A percentile compares a stretch with the other conserved stretches of the same genome.
phyloP scores from a whole-genome alignment of 2,329 filamentous ascomycete genomes.

The Fusarium nodosum region DNA sequence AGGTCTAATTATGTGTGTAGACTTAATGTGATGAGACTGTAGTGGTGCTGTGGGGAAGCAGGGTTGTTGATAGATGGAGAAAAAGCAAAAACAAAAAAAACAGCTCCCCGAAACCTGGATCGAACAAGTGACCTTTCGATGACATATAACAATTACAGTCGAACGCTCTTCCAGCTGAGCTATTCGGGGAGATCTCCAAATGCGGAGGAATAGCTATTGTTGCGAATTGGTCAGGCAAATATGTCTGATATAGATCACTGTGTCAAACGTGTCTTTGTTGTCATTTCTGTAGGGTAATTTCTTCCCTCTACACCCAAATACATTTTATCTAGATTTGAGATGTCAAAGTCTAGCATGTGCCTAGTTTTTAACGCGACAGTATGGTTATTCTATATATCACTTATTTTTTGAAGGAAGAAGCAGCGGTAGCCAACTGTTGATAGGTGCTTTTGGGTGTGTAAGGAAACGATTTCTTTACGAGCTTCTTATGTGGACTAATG shows the following conservation, averaged over 20 bases:
- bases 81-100: conserved; percentile 2
- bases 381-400: no score
- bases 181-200: conserved; percentile 32
- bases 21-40: not conserved
- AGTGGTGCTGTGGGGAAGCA: not conserved
- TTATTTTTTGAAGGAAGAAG: no score
- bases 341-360: no score
- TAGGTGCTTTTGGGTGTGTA: no score
- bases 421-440: no score
- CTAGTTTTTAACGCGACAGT: no score
- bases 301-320: not conserved
- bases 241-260: accelerated
- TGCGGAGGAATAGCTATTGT: conserved; percentile 27
- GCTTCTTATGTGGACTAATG: no score
- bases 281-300: accelerated
- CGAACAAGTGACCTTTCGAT: conserved; percentile 37
- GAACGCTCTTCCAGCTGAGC: conserved; percentile 37
- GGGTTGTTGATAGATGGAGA: not conserved
- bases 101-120: conserved; percentile 34
- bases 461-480: no score
- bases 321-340: no score
- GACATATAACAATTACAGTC: conserved; percentile 34
- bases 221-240: accelerated
- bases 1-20: not conserved
- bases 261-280: accelerated